Percentiles rank a stretch among this genome's conserved stretches.
Evolutionary conservation across 2,329 filamentous ascomycete species (phyloP).

Genomic region (Cercospora nicotianae): DNA sequence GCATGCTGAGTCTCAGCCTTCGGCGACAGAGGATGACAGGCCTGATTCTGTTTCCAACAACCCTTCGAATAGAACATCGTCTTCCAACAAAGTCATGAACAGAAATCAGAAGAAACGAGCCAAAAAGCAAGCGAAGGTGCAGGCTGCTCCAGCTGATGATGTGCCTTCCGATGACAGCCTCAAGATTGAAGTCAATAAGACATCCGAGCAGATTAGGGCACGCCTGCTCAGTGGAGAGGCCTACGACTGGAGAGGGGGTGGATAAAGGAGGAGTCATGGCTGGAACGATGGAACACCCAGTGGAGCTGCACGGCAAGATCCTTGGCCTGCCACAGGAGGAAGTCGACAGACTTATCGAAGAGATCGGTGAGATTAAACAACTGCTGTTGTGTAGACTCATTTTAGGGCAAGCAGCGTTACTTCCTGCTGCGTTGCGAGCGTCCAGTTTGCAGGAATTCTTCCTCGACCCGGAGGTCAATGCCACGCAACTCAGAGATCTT

Average conservation of each 20-base stretch:
- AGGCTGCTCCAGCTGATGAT: neutral
- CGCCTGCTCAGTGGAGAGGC: neutral
- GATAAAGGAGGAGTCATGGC: neutral
- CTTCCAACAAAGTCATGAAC: slow-evolving; percentile 60
- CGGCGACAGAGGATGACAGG: neutral
- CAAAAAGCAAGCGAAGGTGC: slow-evolving; percentile 26
- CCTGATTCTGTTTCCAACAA: neutral
- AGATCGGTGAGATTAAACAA: neutral
- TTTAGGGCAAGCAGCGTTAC: neutral
- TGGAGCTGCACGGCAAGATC: neutral
- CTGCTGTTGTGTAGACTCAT: neutral
- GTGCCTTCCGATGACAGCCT: neutral
- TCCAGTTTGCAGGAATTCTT: slow-evolving; percentile 51
- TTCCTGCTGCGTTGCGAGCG: slow-evolving; percentile 30
- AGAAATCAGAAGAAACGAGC: slow-evolving; percentile 21
- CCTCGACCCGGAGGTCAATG: slow-evolving; percentile 44
- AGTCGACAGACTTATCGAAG: neutral
- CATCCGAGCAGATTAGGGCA: neutral
- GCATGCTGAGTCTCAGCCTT: neutral
- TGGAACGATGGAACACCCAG: neutral
- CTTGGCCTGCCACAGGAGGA: neutral
- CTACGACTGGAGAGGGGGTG: neutral
- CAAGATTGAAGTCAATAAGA: neutral
- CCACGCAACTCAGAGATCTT: slow-evolving; percentile 49
- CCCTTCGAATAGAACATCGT: slow-evolving; percentile 35